These are phyloP conservation scores for Boletus patriciae DNA, from an alignment of 768 basidiomycete species.

Conservation along the genomic window DNA sequence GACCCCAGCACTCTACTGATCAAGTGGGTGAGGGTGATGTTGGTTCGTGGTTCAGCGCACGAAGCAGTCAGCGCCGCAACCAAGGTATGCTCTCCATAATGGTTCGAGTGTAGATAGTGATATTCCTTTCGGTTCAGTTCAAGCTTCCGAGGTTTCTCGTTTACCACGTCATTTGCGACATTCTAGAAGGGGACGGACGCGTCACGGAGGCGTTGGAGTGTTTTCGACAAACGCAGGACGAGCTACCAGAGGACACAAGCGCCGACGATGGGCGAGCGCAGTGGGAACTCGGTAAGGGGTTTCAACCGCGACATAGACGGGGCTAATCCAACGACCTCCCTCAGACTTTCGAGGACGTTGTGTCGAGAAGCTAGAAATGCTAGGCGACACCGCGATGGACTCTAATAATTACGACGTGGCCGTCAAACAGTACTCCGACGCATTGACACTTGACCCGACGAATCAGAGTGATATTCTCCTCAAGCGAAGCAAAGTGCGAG, in stretches of 20 bases:
- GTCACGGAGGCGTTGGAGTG: no score
- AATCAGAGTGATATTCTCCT: not conserved
- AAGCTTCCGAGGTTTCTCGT: no score
- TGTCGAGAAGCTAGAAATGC: not conserved
- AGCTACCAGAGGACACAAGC: no score
- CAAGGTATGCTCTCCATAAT: not conserved
- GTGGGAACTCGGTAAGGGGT: conserved; percentile 1
- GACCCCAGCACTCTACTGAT: not conserved
- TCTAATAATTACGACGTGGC: not conserved
- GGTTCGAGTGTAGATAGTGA: no score
- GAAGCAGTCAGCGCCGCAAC: not conserved
- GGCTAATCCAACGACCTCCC: not conserved
- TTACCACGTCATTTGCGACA: no score
- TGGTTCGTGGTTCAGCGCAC: not conserved
- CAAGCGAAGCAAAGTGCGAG: conserved; percentile 2
- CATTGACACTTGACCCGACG: not conserved
- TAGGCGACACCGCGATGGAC: not conserved
- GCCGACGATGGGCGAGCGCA: not conserved
- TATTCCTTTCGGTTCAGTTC: no score
- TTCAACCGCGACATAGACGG: no score
- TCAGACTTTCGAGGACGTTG: conserved; percentile 5
- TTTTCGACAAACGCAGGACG: no score
- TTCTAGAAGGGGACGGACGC: no score
- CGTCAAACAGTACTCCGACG: not conserved
- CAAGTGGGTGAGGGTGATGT: not conserved